A percentile compares a stretch with the other conserved stretches of the same genome.
phyloP scores from a whole-genome alignment of 2,329 filamentous ascomycete genomes.

The Penicillium sp. region DNA sequence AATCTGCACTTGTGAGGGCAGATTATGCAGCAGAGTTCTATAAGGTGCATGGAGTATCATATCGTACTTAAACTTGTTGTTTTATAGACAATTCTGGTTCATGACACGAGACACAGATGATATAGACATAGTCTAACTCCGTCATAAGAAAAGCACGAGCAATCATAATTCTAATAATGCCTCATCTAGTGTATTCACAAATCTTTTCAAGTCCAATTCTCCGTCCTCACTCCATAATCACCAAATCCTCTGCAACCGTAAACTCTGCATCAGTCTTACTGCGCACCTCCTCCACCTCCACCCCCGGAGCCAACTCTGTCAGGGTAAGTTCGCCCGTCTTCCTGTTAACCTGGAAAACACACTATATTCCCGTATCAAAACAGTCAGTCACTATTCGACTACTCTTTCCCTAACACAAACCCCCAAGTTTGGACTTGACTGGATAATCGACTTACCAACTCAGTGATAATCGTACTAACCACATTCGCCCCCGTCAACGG shows the following conservation, averaged over 20 bases:
- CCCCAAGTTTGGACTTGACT: not conserved
- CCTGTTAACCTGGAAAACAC: constrained; percentile 74
- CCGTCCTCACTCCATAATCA: constrained; percentile 50
- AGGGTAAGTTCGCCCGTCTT: constrained; percentile 52
- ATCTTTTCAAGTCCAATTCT: not conserved
- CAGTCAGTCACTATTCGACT: constrained; percentile 41
- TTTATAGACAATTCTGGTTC: too few species aligned
- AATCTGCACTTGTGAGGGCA: not conserved
- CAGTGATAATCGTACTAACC: constrained; percentile 74
- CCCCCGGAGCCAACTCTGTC: constrained; percentile 70
- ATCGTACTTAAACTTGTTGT: too few species aligned
- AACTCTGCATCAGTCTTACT: constrained; percentile 73
- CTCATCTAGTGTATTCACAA: not conserved
- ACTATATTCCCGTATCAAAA: constrained; percentile 48
- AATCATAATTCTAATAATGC: not conserved
- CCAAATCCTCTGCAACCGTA: constrained; percentile 61
- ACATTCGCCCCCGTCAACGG: constrained; percentile 68
- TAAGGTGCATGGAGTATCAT: too few species aligned
- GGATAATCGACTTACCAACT: constrained; percentile 61
- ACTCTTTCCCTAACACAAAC: constrained; percentile 1
- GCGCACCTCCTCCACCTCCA: constrained; percentile 69
- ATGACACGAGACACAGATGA: too few species aligned
- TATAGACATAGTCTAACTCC: not conserved
- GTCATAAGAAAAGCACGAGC: not conserved
- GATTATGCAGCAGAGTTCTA: too few species aligned